These are phyloP conservation scores for Suhomyces kilbournensis DNA, from an alignment of 805 yeast species.

Conservation along the genomic window DNA sequence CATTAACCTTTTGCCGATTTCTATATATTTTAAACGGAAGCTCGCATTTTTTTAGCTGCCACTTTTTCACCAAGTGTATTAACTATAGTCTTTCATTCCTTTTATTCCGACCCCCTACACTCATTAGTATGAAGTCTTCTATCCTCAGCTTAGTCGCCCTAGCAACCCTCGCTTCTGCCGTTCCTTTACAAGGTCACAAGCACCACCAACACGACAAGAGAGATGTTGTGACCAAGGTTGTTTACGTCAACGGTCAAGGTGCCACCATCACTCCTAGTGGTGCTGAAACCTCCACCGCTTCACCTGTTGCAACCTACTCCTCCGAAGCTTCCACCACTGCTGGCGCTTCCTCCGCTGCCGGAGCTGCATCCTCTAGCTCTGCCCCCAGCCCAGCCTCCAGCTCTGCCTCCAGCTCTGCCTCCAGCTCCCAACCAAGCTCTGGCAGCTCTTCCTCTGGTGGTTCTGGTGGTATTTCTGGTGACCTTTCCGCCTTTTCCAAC, in stretches of 20 bases:
- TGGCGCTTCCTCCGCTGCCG: conserved; percentile 2
- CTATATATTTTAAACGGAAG: background rate
- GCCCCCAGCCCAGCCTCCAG: conserved; percentile 2
- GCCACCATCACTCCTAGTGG: conserved; percentile 13
- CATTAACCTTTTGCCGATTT: background rate
- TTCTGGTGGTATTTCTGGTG: conserved; percentile 46
- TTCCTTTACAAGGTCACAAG: conserved; percentile 33
- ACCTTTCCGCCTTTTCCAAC: conserved; percentile 44
- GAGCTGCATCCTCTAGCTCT: background rate
- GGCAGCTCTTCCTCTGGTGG: conserved; percentile 24
- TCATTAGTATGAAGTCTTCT: conserved; percentile 26
- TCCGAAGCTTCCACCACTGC: conserved; percentile 4
- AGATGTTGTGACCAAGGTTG: conserved; percentile 38
- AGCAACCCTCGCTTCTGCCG: conserved; percentile 28
- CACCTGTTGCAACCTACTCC: conserved; percentile 2
- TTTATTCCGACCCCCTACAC: conserved; percentile 4
- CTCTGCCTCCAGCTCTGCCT: background rate
- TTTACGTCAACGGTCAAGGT: conserved; percentile 32
- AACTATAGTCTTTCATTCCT: conserved; percentile 29
- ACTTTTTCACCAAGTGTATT: conserved; percentile 8
- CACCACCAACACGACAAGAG: conserved; percentile 40
- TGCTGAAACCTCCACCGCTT: conserved; percentile 4
- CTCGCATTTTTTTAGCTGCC: background rate
- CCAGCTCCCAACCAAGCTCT: conserved; percentile 10
- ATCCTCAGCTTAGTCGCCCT: conserved; percentile 23